Base-by-base conservation (phyloP, 148 eudicot genomes). In the Amaranthus palmeri region DNA sequence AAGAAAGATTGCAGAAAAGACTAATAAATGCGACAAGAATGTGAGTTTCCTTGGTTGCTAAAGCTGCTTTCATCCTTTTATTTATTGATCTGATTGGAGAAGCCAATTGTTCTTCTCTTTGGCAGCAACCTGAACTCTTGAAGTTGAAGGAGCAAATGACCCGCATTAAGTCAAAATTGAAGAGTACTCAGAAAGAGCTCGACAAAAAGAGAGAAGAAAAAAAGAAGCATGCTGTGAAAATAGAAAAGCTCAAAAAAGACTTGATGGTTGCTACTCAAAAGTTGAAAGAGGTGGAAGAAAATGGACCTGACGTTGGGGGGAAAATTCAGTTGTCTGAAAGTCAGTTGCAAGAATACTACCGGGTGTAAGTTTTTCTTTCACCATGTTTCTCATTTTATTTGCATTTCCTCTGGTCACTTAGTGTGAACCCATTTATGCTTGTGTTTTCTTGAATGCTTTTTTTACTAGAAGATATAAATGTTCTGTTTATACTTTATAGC, bases 201-300 rank as follows among this genome's bases (percentile, higher is more conserved):
- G 88, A 87, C 69, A 95, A 90, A 78, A 90, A 86, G 85, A 86
- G 78, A 86, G 92, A 87, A 72, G 99, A 95, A 77, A 92, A 82
- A 72, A 85, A 75, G 59, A 92, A 81, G 73, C 96, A 95, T 72
- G 77, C 78, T 68, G 81, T 56, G 46, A 96, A 95, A 81, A 74
- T 92, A 46, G 84, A 82, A 82, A 92, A 83, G 82, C 92, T 92
- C 54, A 83, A 86, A 86, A 82, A 83, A 74, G 93, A 92, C 64
- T 82, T 95, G 72, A 56, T 76, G 43, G 88, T 82, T 74, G 80
- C 87, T 13, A 82, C 82, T 65, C 76, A 81, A 74, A 88, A 76
- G 76, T 80, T 90, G 62, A 83, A 87, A 65, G 84, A 83, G 8
- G 81, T 92, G 77, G 79, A 83, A 25, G 88, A 86, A 78, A 83